These are phyloP conservation scores for Colletotrichum orchidophilum DNA, from an alignment of 2,329 filamentous ascomycete species.

Conservation along the genomic window DNA sequence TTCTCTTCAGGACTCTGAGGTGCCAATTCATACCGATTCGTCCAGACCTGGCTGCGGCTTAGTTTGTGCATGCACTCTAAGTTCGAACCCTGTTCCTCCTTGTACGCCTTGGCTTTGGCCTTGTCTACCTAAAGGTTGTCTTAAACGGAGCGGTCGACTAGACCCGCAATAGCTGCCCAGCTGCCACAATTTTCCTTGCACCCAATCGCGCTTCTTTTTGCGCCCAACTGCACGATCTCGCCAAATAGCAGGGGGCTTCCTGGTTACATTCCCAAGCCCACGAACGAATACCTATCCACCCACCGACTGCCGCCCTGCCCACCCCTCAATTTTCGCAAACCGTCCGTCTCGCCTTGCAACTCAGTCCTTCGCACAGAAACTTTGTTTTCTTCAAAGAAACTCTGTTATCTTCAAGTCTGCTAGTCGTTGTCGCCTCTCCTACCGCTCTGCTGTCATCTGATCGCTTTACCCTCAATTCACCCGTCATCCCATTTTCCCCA, in stretches of 20 bases:
- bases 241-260: conserved; percentile 33
- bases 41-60: conserved; percentile 27
- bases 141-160: conserved; percentile 26
- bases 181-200: conserved; percentile 31
- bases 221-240: conserved; percentile 35
- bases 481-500: conserved; percentile 7
- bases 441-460: conserved; percentile 20
- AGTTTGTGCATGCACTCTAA: conserved; percentile 26
- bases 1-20: neutral
- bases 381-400: conserved; percentile 9
- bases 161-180: conserved; percentile 36
- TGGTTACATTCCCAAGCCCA: conserved; percentile 29
- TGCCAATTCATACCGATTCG: neutral
- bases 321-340: conserved; percentile 33
- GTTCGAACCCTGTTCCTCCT: neutral
- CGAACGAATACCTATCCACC: conserved; percentile 31
- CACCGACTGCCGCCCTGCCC: conserved; percentile 29
- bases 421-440: conserved; percentile 16
- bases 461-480: conserved; percentile 3
- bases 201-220: conserved; percentile 35
- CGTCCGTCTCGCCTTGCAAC: conserved; percentile 17
- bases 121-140: conserved; percentile 9
- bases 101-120: conserved; percentile 15
- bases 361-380: conserved; percentile 5
- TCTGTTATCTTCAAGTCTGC: conserved; percentile 1